Percentiles rank a stretch among this genome's conserved stretches.
phyloP scores from a whole-genome alignment of 257 asterid species.

The Eucommia ulmoides region DNA sequence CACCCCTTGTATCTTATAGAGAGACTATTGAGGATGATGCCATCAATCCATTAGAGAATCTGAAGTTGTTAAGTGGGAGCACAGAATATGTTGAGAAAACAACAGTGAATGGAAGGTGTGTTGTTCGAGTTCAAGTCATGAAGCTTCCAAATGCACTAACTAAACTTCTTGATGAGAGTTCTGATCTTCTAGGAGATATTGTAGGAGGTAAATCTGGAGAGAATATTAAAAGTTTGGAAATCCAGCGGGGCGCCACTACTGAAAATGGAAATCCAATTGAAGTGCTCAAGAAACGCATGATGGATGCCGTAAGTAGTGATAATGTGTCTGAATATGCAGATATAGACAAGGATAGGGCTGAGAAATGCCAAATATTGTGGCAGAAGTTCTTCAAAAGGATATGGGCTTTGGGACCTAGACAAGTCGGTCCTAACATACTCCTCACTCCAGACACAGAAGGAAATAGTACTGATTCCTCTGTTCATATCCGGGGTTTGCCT shows the following conservation, averaged over 20 bases:
- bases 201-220: slow-evolving; percentile 63
- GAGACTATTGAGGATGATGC: slow-evolving; percentile 80
- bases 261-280: slow-evolving; percentile 68
- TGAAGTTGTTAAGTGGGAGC: slow-evolving; percentile 38
- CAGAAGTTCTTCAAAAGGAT: slow-evolving; percentile 50
- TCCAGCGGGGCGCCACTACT: slow-evolving; percentile 38
- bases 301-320: slow-evolving; percentile 62
- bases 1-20: slow-evolving; percentile 80
- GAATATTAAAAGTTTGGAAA: slow-evolving; percentile 51
- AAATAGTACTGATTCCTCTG: slow-evolving; percentile 32
- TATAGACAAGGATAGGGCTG: slow-evolving; percentile 41
- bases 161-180: slow-evolving; percentile 69
- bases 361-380: slow-evolving; percentile 46
- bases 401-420: slow-evolving; percentile 93
- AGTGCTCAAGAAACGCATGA: slow-evolving; percentile 57
- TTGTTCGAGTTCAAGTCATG: slow-evolving; percentile 67
- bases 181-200: slow-evolving; percentile 63
- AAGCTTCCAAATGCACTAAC: slow-evolving; percentile 78
- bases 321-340: slow-evolving; percentile 24
- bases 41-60: slow-evolving; percentile 43
- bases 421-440: slow-evolving; percentile 84
- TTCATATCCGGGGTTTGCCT: slow-evolving; percentile 58
- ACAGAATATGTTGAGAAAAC: slow-evolving; percentile 67
- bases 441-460: slow-evolving; percentile 40
- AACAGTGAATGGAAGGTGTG: slow-evolving; percentile 80